Conservation (phyloP, 2,329 filamentous ascomycete species). For the Aspergillus caelatus region DNA sequence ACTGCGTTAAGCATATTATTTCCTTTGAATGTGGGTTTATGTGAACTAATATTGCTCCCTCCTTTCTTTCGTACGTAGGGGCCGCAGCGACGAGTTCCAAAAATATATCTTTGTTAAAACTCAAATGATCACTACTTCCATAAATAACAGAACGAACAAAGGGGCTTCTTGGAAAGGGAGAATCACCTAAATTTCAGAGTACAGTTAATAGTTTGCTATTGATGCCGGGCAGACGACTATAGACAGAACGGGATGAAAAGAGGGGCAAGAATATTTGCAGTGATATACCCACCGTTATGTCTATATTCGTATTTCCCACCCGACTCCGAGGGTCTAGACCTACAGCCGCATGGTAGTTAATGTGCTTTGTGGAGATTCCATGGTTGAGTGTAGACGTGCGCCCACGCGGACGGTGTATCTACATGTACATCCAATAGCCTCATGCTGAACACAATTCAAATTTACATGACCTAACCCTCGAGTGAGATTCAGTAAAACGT, state of each 20-base stretch:
- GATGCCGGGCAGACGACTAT: neutral
- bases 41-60: too few species aligned
- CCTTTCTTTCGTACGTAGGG: too few species aligned
- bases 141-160: neutral
- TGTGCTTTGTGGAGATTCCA: neutral
- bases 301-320: neutral
- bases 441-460: neutral
- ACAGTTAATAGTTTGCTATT: neutral
- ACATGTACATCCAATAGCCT: neutral
- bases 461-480: constrained; percentile 3
- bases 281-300: neutral
- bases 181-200: too few species aligned
- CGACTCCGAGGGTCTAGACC: neutral
- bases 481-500: constrained; percentile 11
- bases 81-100: too few species aligned
- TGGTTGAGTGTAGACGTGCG: neutral
- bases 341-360: neutral
- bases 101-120: neutral
- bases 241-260: neutral
- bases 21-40: neutral
- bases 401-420: neutral
- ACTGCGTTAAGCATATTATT: neutral
- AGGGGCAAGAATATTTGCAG: neutral
- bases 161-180: neutral
- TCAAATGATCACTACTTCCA: neutral